These are phyloP conservation scores for Ophiobolus disseminans DNA, from an alignment of 2,329 filamentous ascomycete species.

Conservation along the genomic window DNA sequence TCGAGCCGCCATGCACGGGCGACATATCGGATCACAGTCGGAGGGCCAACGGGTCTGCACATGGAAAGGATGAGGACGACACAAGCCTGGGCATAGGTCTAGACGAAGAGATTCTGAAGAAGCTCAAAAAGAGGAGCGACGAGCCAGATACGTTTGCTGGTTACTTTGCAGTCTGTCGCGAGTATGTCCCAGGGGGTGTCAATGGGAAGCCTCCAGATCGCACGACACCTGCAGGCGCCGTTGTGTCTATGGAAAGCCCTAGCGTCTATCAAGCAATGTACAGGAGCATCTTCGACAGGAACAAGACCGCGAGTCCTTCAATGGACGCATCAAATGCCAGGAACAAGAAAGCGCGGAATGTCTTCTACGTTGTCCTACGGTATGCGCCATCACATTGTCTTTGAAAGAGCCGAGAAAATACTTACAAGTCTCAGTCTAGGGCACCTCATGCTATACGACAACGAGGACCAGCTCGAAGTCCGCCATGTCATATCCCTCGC, in stretches of 20 bases:
- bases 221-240: constrained; percentile 78
- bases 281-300: constrained; percentile 87
- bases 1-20: constrained; percentile 2
- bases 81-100: constrained; percentile 25
- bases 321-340: constrained; percentile 62
- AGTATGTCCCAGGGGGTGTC: constrained; percentile 89
- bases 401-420: constrained; percentile 15
- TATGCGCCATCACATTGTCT: constrained; percentile 50
- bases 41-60: constrained; percentile 20
- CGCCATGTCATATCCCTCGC: constrained; percentile 93
- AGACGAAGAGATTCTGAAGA: constrained; percentile 32
- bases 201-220: constrained; percentile 92
- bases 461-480: constrained; percentile 92
- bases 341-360: constrained; percentile 74
- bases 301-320: constrained; percentile 63
- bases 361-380: constrained; percentile 92
- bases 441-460: constrained; percentile 96
- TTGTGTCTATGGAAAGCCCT: constrained; percentile 79
- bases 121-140: constrained; percentile 50
- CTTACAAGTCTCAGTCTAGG: constrained; percentile 61
- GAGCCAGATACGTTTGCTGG: constrained; percentile 83
- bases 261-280: constrained; percentile 99
- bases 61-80: constrained; percentile 16
- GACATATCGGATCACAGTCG: constrained; percentile 6
- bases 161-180: constrained; percentile 93